Conservation (phyloP, 306 rosid species). For the Carpinus viminea region DNA sequence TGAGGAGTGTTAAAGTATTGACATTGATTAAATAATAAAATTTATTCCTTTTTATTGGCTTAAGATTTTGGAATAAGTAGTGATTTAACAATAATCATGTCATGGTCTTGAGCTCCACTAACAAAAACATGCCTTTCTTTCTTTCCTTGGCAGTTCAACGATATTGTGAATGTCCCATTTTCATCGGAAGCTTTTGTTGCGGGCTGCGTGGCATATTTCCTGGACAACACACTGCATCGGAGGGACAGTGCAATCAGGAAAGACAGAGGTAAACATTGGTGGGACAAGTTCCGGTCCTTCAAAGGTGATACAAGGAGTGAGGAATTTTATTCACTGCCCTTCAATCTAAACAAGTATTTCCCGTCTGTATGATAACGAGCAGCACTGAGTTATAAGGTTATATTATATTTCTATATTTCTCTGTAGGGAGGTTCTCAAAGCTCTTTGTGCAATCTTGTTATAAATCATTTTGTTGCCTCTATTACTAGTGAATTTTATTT, state of each 20-base stretch:
- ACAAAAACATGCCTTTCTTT: constrained; percentile 3
- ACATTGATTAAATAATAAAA: too few relatives aligned
- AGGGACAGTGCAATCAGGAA: constrained; percentile 60
- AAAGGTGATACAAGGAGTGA: constrained; percentile 82
- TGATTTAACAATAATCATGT: constrained; percentile 1
- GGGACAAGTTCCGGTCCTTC: constrained; percentile 87
- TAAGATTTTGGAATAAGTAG: too few relatives aligned
- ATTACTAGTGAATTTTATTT: constrained; percentile 11
- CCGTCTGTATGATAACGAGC: constrained; percentile 74
- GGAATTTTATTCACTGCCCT: constrained; percentile 92
- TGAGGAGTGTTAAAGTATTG: too few relatives aligned
- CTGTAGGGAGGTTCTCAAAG: constrained; percentile 18
- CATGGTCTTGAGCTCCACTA: too few relatives aligned
- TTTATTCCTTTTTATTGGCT: too few relatives aligned
- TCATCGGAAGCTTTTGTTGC: constrained; percentile 94
- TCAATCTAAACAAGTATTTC: constrained; percentile 92
- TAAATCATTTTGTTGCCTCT: constrained; percentile 26
- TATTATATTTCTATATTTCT: constrained; percentile 32
- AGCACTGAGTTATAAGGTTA: constrained; percentile 20
- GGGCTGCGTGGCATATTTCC: constrained; percentile 75
- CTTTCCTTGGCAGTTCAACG: constrained; percentile 74
- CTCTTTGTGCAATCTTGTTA: constrained; percentile 28
- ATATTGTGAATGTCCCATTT: constrained; percentile 86
- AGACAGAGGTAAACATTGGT: constrained; percentile 97
- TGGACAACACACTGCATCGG: constrained; percentile 82